Base-by-base conservation (phyloP, 208 protist species). In the Acanthamoeba lenticulata region DNA sequence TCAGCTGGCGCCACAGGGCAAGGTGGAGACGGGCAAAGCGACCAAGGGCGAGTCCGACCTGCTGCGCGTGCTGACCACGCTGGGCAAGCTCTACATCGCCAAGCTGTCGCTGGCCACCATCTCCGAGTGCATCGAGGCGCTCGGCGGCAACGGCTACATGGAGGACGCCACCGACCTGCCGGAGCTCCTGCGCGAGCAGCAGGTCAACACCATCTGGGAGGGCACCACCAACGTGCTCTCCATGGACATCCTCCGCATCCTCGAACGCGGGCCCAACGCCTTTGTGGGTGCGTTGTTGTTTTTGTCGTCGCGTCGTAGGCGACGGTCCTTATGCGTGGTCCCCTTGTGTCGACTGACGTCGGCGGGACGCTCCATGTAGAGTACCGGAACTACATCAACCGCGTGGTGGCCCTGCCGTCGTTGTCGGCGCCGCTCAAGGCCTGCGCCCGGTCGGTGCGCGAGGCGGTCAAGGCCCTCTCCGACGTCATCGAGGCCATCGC, bases 111-210 rank as follows among this genome's bases (percentile, higher is more conserved):
- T 95, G 52, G 62, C 49, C 9, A 69, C 74, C 32, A 65, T 91
- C 15, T 65, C 29, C 17, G 95, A 96, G 38, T 72, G 83, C 44
- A 32, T 96, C 21, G 95, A 96, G 47, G 55, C 34, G 15, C 44
- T 96, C 5, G 95, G 95, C n/a, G 95, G 95, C 34, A 34, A 55
- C 7, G 95, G 95, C n/a, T 96, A 96, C 91, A 96, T 96, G 55
- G 95, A 96, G 69, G 92, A 94, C 60, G 92, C 93, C 47, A 95
- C 94, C 27, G 93, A 94, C 74, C 40, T 96, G 55, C 95, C 95
- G 19, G 42, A 36, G 27, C 32, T 94, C 29, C 62, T 96, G 11
- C 19, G 95, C 21, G 92, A 96, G 42, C 42, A 69, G 42, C 94
- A 95, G 40, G 95, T 96, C n/a, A 60, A 91, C 36, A 90, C 62